Percentiles rank a stretch among this genome's conserved stretches.
These are phyloP conservation scores for Mycosphaerella sp. DNA, from an alignment of 2,329 filamentous ascomycete species.

Conservation along the genomic window DNA sequence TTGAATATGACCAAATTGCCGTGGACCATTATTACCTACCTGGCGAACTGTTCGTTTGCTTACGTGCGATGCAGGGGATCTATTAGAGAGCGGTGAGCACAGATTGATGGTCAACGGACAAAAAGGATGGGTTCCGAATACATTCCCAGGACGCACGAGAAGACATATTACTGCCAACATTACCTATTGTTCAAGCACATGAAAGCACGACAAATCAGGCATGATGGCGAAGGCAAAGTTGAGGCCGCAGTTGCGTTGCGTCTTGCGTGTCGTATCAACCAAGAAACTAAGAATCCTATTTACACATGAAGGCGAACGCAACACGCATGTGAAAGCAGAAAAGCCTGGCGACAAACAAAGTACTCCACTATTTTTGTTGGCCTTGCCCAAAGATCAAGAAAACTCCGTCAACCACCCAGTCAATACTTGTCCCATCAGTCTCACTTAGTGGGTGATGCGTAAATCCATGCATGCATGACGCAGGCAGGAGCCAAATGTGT, in stretches of 20 bases:
- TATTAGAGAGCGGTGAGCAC: too few relatives aligned
- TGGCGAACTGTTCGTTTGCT: not conserved
- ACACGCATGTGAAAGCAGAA: not conserved
- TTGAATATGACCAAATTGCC: not conserved
- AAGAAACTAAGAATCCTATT: not conserved
- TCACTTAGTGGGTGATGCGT: not conserved
- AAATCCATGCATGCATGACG: constrained; percentile 5
- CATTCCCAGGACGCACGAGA: too few relatives aligned
- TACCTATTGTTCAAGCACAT: not conserved
- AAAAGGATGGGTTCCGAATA: too few relatives aligned
- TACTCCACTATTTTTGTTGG: not conserved
- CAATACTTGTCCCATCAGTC: constrained; percentile 5
- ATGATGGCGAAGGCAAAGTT: not conserved
- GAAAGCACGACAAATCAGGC: not conserved
- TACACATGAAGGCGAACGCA: not conserved
- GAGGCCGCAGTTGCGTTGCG: constrained; percentile 1
- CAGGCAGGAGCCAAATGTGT: not conserved
- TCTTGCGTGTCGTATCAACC: not conserved
- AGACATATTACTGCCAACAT: not conserved
- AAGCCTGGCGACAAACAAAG: not conserved
- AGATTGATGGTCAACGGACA: too few relatives aligned
- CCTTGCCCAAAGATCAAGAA: not conserved
- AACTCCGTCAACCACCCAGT: not conserved
- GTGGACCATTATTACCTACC: not conserved
- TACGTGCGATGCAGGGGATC: too few relatives aligned